These are phyloP conservation scores for Paecilomyces fulvus DNA, from an alignment of 2,329 filamentous ascomycete genomes.

Conservation along the genomic window DNA sequence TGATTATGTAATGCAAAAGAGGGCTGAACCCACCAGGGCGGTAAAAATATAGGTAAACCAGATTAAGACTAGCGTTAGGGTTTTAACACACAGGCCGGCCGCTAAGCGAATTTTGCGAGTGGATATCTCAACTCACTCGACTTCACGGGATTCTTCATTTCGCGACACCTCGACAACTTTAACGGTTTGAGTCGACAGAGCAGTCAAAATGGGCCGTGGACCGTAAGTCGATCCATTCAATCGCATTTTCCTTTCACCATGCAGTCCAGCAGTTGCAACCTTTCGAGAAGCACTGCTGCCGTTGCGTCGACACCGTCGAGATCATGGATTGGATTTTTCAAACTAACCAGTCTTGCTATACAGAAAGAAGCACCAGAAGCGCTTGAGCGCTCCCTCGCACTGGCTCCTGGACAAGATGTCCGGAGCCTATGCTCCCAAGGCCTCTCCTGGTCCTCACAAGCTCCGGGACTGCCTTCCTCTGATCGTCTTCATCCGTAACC, in stretches of 20 bases:
- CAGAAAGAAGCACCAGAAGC: conserved; percentile 99
- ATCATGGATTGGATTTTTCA: conserved; percentile 9
- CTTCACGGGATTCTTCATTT: conserved; percentile 13
- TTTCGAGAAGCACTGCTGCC: not conserved
- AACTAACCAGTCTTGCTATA: conserved; percentile 14
- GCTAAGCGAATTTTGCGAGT: conserved; percentile 25
- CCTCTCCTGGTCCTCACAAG: conserved; percentile 91
- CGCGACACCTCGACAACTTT: conserved; percentile 30
- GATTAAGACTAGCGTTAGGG: conserved; percentile 24
- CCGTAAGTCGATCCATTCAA: conserved; percentile 41
- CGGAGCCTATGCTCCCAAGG: conserved; percentile 67
- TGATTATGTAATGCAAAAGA: not conserved
- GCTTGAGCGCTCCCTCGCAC: conserved; percentile 96
- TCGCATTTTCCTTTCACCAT: not conserved
- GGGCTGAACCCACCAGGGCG: not conserved
- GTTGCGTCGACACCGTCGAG: not conserved
- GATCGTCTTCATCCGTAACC: conserved; percentile 91
- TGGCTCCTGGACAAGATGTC: conserved; percentile 99
- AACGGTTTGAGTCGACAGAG: conserved; percentile 32
- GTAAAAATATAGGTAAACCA: conserved; percentile 3
- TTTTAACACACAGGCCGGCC: conserved; percentile 16
- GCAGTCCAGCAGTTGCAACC: not conserved
- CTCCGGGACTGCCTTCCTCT: conserved; percentile 96
- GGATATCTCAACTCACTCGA: conserved; percentile 11
- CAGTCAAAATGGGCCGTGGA: conserved; percentile 47